Percentiles rank a stretch among this genome's conserved stretches.
phyloP scores from a whole-genome alignment of 192 early-diverging fungal genomes.

The Entomortierella chlamydospora region DNA sequence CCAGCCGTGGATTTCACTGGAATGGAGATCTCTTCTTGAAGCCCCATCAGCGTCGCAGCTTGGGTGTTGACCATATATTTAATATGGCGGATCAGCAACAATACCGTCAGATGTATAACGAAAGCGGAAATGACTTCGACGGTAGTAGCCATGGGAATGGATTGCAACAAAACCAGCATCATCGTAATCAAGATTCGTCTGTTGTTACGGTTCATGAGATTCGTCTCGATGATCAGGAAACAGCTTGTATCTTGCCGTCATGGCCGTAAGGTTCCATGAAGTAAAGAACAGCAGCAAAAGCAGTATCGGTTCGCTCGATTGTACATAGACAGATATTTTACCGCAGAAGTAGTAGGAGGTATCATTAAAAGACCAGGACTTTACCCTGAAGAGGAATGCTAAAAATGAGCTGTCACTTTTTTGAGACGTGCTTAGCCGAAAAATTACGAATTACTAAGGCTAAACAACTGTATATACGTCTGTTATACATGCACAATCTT shows the following conservation, averaged over 20 bases:
- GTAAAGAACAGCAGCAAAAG: background rate
- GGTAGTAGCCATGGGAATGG: constrained; percentile 2
- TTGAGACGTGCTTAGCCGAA: too few relatives aligned
- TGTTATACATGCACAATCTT: too few relatives aligned
- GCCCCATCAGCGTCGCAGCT: constrained; percentile 42
- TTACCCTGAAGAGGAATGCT: too few relatives aligned
- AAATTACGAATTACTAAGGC: too few relatives aligned
- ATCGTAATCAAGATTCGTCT: constrained; percentile 18
- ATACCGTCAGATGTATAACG: background rate
- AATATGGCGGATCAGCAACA: constrained; percentile 15
- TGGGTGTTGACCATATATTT: constrained; percentile 39
- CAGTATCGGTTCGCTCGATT: background rate
- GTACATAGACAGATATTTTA: background rate
- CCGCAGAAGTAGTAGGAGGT: too few relatives aligned
- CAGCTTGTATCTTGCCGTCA: constrained; percentile 37
- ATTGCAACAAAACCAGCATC: constrained; percentile 18
- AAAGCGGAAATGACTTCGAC: constrained; percentile 3
- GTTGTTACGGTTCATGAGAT: constrained; percentile 40
- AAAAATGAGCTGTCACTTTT: too few relatives aligned
- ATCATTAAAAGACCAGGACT: too few relatives aligned
- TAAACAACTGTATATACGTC: too few relatives aligned
- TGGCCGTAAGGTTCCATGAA: constrained; percentile 8
- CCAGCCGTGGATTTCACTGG: constrained; percentile 48
- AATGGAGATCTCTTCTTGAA: constrained; percentile 52
- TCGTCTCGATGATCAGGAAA: constrained; percentile 33